Conservation (phyloP, 2,329 filamentous ascomycete species). For the Davidsoniella virescens region DNA sequence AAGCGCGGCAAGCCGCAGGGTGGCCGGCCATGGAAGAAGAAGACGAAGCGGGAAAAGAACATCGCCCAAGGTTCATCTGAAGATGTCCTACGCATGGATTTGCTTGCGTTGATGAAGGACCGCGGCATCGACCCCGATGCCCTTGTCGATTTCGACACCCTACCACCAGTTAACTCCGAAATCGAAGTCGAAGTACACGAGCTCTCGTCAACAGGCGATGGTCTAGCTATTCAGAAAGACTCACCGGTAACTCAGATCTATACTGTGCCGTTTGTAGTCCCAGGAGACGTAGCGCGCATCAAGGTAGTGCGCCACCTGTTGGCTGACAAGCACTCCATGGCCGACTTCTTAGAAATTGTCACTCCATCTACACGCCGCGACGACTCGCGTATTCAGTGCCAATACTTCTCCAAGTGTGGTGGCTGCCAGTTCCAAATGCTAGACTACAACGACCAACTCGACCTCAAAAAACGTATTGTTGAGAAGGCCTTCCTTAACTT, state of each 20-base stretch:
- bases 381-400: constrained; percentile 59
- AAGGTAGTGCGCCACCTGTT: constrained; percentile 61
- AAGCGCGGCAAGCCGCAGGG: constrained; percentile 11
- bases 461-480: constrained; percentile 69
- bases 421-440: constrained; percentile 98
- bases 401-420: constrained; percentile 74
- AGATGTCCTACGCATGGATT: constrained; percentile 49
- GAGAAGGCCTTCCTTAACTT: constrained; percentile 89
- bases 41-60: constrained; percentile 41
- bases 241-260: constrained; percentile 49
- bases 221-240: constrained; percentile 49
- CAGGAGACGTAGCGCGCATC: constrained; percentile 64
- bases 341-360: constrained; percentile 68
- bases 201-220: constrained; percentile 84
- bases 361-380: constrained; percentile 61
- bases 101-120: constrained; percentile 36
- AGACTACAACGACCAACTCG: constrained; percentile 69
- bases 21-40: constrained; percentile 17
- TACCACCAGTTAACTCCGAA: constrained; percentile 56
- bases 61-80: constrained; percentile 48
- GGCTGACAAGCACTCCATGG: constrained; percentile 51
- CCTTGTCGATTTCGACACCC: constrained; percentile 18
- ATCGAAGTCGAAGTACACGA: constrained; percentile 67
- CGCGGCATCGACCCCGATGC: constrained; percentile 19
- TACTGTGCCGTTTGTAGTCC: constrained; percentile 74